These are phyloP conservation scores for Cercospora sp. DNA, from an alignment of 2,329 filamentous ascomycete species.

Conservation along the genomic window DNA sequence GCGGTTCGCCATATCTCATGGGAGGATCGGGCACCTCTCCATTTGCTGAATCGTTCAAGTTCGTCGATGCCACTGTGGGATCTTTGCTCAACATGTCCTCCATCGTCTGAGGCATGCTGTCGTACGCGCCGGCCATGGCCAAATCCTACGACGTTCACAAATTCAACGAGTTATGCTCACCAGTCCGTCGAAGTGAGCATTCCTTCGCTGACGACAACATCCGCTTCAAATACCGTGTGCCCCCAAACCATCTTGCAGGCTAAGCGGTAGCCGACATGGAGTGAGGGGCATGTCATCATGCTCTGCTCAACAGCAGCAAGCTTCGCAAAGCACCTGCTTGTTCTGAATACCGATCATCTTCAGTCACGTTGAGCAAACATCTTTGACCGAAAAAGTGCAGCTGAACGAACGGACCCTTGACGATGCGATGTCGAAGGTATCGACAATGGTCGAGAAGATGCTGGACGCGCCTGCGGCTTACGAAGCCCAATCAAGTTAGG, in stretches of 20 bases:
- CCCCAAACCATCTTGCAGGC: background rate
- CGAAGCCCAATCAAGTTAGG: background rate
- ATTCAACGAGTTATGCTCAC: background rate
- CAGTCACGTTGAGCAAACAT: background rate
- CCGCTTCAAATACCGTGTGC: background rate
- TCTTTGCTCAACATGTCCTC: constrained; percentile 26
- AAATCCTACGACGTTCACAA: background rate
- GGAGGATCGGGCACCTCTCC: constrained; percentile 28
- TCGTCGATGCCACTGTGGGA: constrained; percentile 27
- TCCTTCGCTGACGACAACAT: background rate
- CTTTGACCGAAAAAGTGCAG: background rate
- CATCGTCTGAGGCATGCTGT: constrained; percentile 2
- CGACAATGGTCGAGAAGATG: background rate
- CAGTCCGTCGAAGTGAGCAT: background rate
- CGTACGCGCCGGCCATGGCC: constrained; percentile 12
- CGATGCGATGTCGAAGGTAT: background rate
- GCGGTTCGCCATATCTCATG: constrained; percentile 31
- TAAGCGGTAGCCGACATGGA: constrained; percentile 3
- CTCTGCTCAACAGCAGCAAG: background rate
- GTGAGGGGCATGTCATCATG: constrained; percentile 4
- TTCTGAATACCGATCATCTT: background rate
- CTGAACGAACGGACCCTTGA: background rate
- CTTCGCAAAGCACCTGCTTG: background rate
- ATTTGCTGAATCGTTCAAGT: constrained; percentile 28
- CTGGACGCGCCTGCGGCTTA: background rate